These are phyloP conservation scores for Pichia heedii DNA, from an alignment of 805 yeast species.

Conservation along the genomic window DNA sequence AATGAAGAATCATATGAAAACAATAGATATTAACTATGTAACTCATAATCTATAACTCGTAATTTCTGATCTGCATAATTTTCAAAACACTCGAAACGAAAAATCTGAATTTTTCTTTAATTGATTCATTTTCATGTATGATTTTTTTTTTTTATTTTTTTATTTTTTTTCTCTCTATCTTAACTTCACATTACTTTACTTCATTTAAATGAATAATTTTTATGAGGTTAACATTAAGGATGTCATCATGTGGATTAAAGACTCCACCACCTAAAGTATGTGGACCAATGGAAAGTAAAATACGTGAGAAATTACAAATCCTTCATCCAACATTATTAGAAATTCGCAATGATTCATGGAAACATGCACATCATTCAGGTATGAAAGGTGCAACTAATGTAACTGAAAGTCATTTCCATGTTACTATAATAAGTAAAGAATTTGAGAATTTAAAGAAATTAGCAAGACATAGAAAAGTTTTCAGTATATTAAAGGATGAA, in stretches of 20 bases:
- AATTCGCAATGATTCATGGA: slow-evolving; percentile 73
- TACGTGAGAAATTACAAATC: not conserved
- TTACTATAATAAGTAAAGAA: slow-evolving; percentile 60
- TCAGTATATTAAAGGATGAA: slow-evolving; percentile 62
- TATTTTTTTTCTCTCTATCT: not conserved
- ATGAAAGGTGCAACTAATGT: slow-evolving; percentile 62
- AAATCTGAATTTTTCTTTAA: too few species aligned
- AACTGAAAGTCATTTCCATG: slow-evolving; percentile 74
- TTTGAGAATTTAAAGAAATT: slow-evolving; percentile 55
- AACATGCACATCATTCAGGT: slow-evolving; percentile 83
- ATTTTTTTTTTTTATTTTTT: not conserved
- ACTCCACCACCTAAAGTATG: not conserved
- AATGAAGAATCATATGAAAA: slow-evolving; percentile 13
- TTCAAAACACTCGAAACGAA: too few species aligned
- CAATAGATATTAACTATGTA: too few species aligned
- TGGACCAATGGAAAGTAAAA: slow-evolving; percentile 37
- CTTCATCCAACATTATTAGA: slow-evolving; percentile 35
- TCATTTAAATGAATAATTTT: too few species aligned
- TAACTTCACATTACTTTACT: not conserved
- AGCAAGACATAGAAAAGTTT: slow-evolving; percentile 69
- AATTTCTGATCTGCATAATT: too few species aligned
- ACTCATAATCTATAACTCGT: too few species aligned
- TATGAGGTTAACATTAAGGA: not conserved
- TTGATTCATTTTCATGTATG: too few species aligned
- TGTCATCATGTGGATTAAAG: not conserved